Evolutionary conservation across 805 yeast species (phyloP).

Genomic region (Candida peoriensis): DNA sequence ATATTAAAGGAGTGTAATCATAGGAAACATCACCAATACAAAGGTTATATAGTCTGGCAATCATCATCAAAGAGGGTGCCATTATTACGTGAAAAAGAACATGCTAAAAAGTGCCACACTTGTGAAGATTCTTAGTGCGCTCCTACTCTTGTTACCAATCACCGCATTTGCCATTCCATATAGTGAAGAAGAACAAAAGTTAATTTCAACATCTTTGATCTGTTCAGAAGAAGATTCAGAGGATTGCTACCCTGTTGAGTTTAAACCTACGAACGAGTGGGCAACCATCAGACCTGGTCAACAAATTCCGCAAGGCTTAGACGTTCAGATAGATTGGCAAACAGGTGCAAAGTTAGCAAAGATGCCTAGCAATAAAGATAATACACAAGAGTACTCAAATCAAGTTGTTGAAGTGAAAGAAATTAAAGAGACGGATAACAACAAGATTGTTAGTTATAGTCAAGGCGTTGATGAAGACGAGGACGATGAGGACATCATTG

Average conservation of each 20-base stretch:
- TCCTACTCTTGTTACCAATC: no score
- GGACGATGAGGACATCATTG: constrained; percentile 15
- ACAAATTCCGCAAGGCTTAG: constrained; percentile 69
- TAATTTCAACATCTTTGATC: no score
- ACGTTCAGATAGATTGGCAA: constrained; percentile 66
- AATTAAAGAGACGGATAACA: constrained; percentile 11
- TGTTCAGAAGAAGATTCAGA: constrained; percentile 38
- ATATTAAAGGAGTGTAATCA: no score
- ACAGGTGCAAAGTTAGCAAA: constrained; percentile 70
- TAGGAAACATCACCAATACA: no score
- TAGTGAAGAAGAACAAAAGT: no score
- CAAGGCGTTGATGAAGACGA: constrained; percentile 13
- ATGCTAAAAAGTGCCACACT: no score
- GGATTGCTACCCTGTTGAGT: constrained; percentile 60
- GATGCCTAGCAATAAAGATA: constrained; percentile 28
- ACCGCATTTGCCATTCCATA: no score
- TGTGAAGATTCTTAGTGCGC: no score
- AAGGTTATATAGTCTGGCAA: no score
- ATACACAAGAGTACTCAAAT: constrained; percentile 4
- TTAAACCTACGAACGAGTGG: constrained; percentile 68
- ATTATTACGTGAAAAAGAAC: no score
- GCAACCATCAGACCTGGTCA: constrained; percentile 65
- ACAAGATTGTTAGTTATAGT: constrained; percentile 12
- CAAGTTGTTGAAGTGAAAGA: constrained; percentile 10
- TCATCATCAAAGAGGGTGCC: no score